Evolutionary conservation across 2,329 filamentous ascomycete species (phyloP), one percentile per base, ranked within the genome.

Genomic region (Alternaria arbusti): DNA sequence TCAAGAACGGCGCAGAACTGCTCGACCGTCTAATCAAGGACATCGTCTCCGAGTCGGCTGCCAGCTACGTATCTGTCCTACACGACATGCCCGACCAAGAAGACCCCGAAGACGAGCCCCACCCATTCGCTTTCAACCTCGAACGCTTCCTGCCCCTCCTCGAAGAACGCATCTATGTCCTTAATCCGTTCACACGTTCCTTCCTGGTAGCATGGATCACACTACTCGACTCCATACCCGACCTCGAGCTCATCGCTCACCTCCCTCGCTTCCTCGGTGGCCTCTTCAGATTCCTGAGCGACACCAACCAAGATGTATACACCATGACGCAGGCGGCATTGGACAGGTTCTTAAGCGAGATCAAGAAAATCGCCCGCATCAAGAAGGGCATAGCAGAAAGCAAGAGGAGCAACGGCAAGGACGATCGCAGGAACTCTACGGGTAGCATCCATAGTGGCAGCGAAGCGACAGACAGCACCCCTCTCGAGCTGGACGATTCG

Each of bases 171-270:
- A 97, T 99, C 62, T 92, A 92, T 81, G 95, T 97, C 26, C 88
- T 97, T 64, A 97, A 97, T 74, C 94, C 96, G 0, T 98, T 96
- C 77, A 97, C 95, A 4, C 87, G 96, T 54, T 97, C 93, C 13
- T 99, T 99, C 73, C 86, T 99, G 13, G 96, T 99, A 3, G 94
- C 93, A 30, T 99, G 96, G 96, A 93, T 99, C 62, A 96, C 91
- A 5, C 82, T 99, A 15, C 86, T 99, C 20, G 96, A 99, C 79
- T 97, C 94, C 1, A 98, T 99, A 70, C 96, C 96, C 0, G 96
- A 99, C 76, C 85, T 99, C 45, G 96, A 99, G 79, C 88, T 99
- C 20, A 95, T 99, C 40, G 91, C 92, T 4, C 97, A 94, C 78
- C 84, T 99, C 23, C 96, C 96, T 1, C 93, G 95, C 54, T 99